These are phyloP conservation scores for Serendipita sp. DNA, from an alignment of 768 basidiomycete genomes.

Conservation along the genomic window DNA sequence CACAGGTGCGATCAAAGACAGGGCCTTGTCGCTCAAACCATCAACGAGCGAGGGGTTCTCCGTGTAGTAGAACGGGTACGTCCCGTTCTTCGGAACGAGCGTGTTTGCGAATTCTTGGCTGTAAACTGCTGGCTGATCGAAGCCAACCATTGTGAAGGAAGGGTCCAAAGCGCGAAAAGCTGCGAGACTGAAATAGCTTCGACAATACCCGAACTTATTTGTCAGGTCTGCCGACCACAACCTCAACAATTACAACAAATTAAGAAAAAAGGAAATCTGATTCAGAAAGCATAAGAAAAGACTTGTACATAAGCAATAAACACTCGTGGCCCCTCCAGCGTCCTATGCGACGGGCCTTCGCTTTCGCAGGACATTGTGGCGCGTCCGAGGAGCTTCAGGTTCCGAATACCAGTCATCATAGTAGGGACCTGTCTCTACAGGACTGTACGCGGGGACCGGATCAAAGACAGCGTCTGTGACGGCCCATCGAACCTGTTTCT, in stretches of 20 bases:
- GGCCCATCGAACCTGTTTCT: slow-evolving; percentile 1
- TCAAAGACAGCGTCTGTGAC: background rate
- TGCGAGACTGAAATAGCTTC: background rate
- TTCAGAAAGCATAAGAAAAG: background rate
- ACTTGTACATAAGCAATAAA: slow-evolving; percentile 4
- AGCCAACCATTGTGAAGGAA: background rate
- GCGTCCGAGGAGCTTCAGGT: background rate
- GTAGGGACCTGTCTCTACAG: background rate
- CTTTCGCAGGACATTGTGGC: background rate
- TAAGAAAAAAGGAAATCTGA: background rate
- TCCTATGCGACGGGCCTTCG: background rate
- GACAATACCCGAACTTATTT: background rate
- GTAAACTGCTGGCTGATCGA: background rate
- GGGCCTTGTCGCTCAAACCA: slow-evolving; percentile 48
- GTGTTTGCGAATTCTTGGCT: background rate
- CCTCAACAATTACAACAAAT: background rate
- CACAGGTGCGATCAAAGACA: slow-evolving; percentile 62
- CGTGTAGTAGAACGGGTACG: slow-evolving; percentile 25
- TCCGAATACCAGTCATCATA: background rate
- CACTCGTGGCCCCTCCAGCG: background rate
- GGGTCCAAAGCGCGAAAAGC: no score
- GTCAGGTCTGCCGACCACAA: background rate
- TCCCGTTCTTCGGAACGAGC: slow-evolving; percentile 11
- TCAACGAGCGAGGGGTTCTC: slow-evolving; percentile 26
- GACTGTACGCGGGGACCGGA: background rate